phyloP scores from a whole-genome alignment of 78 protist genomes.

The Dictyostelium capitatum region DNA sequence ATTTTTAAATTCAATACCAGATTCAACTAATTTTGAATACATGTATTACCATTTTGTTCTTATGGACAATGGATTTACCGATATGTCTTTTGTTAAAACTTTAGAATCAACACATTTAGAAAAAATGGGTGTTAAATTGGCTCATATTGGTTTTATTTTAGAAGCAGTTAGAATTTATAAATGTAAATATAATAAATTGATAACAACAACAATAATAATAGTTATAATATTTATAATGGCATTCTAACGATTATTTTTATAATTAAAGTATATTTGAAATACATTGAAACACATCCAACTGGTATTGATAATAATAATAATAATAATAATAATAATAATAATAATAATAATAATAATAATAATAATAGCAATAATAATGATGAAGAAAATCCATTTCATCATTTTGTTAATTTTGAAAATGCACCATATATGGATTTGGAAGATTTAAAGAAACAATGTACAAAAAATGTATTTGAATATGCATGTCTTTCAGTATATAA shows the following conservation, averaged over 20 bases:
- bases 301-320: no score
- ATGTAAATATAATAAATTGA: neutral
- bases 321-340: neutral
- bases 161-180: neutral
- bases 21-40: no score
- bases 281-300: neutral
- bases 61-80: no score
- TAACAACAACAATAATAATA: no score
- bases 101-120: no score
- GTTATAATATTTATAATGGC: no score
- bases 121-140: neutral
- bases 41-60: no score
- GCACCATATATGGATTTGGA: neutral
- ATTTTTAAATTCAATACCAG: constrained; percentile 1
- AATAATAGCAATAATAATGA: neutral
- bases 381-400: neutral
- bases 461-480: neutral
- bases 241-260: no score
- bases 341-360: neutral
- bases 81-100: no score
- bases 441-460: constrained; percentile 3
- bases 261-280: neutral
- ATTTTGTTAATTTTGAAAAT: neutral
- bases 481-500: neutral
- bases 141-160: neutral